Base-by-base conservation (phyloP, 495 filamentous ascomycete species). In the Apiosordaria backusii region DNA sequence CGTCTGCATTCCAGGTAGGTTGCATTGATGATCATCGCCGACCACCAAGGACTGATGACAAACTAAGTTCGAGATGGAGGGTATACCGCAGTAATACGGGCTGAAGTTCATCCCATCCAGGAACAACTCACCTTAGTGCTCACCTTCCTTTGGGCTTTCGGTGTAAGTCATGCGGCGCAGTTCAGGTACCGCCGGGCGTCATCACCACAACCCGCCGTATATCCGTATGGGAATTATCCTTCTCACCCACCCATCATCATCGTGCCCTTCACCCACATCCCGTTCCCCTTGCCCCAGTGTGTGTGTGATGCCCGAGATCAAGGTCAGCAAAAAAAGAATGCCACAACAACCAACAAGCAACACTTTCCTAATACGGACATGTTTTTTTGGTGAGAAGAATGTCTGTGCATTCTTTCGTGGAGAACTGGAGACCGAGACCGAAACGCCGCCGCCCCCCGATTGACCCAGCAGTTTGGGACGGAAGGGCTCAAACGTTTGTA, bases 391-490 rank as follows among this genome's bases (percentile, higher is more conserved):
- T n/a, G n/a, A n/a, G n/a, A n/a, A 21, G 3, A 15, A 21, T 19
- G 25, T 27, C 29, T 59, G 22, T 59, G 57, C 57, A 23, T 59
- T 57, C 19, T 21, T 55, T 45, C 35, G 35, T 13, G 35, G 29
- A 35, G 10, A 35, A 55, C 22, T 27, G 23, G 57, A 13, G 22
- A 27, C 57, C 22, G 22, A 18, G 23, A 10, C 57, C 53, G 22
- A 21, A 27, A 59, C 57, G 16, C 59, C 15, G 26, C 26, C 15
- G 26, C 25, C 23, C 23, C 19, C 57, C 59, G 59, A 61, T 26
- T 25, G 59, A 69, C 67, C 68, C 68, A 62, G 62, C 65, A 67
- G 68, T 62, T 64, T 70, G 68, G 68, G 62, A 70, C 68, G 35
- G 35, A 45, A 45, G 35, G 35, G 35, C 35, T 45, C 68, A 60